phyloP scores from a whole-genome alignment of 352 stramenopile genomes.

The Phytopythium mirpurense region DNA sequence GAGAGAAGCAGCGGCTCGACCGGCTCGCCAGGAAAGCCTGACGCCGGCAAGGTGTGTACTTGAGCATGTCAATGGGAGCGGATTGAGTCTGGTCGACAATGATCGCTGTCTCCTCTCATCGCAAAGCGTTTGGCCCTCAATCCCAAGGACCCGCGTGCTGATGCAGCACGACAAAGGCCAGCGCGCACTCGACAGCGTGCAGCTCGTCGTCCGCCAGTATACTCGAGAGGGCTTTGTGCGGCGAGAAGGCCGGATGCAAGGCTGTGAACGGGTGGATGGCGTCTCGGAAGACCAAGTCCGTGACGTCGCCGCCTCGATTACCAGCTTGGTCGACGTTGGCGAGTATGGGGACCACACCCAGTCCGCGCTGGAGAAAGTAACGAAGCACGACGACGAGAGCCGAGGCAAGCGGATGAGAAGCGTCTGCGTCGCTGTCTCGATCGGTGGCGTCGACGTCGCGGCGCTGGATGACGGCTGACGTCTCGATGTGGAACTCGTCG shows the following conservation, averaged over 20 bases:
- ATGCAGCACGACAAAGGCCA: slow-evolving; percentile 18
- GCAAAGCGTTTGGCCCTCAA: too few species aligned
- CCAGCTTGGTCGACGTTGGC: slow-evolving; percentile 9
- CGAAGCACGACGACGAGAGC: slow-evolving; percentile 31
- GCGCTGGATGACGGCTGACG: slow-evolving; percentile 9
- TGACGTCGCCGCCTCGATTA: slow-evolving; percentile 6
- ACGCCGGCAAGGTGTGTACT: slow-evolving; percentile 1
- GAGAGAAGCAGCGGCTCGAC: slow-evolving; percentile 55
- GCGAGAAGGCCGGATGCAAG: slow-evolving; percentile 28
- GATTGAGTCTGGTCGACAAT: not conserved
- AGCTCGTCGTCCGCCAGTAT: slow-evolving; percentile 37
- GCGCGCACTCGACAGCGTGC: slow-evolving; percentile 23
- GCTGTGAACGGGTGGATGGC: slow-evolving; percentile 39
- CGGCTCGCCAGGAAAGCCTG: slow-evolving; percentile 1
- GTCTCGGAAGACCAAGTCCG: slow-evolving; percentile 30
- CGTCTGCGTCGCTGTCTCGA: not conserved
- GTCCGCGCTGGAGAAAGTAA: slow-evolving; percentile 47
- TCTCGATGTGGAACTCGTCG: slow-evolving; percentile 25
- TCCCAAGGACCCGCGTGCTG: not conserved
- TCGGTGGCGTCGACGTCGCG: slow-evolving; percentile 6
- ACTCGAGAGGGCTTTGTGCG: slow-evolving; percentile 42
- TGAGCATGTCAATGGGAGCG: not conserved
- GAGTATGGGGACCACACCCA: slow-evolving; percentile 35
- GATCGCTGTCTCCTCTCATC: not conserved
- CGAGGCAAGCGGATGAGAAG: slow-evolving; percentile 22